Conservation (phyloP, 192 early-diverging fungal species). For the Coemansia sp. region DNA sequence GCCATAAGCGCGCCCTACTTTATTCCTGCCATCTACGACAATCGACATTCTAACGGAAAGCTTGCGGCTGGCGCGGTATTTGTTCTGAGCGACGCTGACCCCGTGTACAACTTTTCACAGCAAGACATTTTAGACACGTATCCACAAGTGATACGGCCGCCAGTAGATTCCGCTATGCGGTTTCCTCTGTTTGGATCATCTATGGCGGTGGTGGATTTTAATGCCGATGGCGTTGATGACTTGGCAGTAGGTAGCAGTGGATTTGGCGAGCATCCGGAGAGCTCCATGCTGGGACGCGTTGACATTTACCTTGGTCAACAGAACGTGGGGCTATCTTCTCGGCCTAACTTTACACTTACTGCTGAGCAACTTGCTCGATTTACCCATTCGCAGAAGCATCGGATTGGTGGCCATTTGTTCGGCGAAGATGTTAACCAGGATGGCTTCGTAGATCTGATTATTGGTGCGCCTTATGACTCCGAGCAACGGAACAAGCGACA, state of each 20-base stretch:
- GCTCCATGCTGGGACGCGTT: constrained; percentile 55
- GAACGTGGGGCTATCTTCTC: constrained; percentile 46
- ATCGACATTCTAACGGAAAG: background rate
- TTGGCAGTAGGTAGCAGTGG: constrained; percentile 65
- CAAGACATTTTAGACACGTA: constrained; percentile 54
- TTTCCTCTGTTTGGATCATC: constrained; percentile 71
- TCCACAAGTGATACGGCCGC: constrained; percentile 24
- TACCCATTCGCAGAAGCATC: constrained; percentile 18
- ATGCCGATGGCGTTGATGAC: constrained; percentile 84
- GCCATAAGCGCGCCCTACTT: constrained; percentile 68
- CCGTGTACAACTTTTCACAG: constrained; percentile 16
- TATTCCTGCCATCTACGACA: constrained; percentile 6
- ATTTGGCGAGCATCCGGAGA: constrained; percentile 50
- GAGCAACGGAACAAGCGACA: constrained; percentile 23
- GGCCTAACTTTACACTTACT: constrained; percentile 55
- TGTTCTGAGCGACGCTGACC: constrained; percentile 19
- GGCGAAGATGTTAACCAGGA: constrained; percentile 65
- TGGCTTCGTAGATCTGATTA: constrained; percentile 62
- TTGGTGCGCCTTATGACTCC: constrained; percentile 63
- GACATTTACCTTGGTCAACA: constrained; percentile 66
- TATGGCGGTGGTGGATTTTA: constrained; percentile 75
- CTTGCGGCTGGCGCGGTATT: constrained; percentile 59
- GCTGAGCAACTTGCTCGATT: constrained; percentile 21
- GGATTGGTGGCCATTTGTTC: constrained; percentile 46
- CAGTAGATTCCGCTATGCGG: constrained; percentile 8